Conservation (phyloP, 2,329 filamentous ascomycete species). For the Fusarium miscanthi region DNA sequence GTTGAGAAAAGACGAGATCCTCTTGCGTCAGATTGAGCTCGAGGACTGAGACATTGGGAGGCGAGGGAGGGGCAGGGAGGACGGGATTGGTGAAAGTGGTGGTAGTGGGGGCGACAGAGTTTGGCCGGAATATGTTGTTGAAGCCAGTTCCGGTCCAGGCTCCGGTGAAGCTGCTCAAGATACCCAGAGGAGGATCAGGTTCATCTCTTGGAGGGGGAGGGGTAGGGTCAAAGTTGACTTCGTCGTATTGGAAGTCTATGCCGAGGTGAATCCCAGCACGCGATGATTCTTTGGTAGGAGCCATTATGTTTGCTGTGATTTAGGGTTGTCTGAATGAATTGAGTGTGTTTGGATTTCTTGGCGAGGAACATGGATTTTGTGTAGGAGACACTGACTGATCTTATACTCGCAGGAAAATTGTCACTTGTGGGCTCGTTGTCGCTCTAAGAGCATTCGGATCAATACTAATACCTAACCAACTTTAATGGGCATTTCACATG, state of each 20-base stretch:
- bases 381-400: background rate
- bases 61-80: background rate
- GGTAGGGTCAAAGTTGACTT: slow-evolving; percentile 4
- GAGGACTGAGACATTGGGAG: slow-evolving; percentile 10
- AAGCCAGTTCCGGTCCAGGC: slow-evolving; percentile 5
- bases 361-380: background rate
- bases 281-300: background rate
- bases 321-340: accelerated
- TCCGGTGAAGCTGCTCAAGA: background rate
- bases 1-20: background rate
- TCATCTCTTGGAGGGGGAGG: background rate
- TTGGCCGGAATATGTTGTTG: slow-evolving; percentile 12
- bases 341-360: no score
- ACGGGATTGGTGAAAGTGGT: slow-evolving; percentile 7
- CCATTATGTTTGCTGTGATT: background rate
- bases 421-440: no score
- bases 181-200: background rate
- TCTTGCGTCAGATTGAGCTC: slow-evolving; percentile 1
- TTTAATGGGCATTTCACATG: background rate
- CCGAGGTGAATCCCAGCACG: slow-evolving; percentile 5
- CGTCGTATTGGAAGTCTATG: background rate
- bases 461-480: background rate
- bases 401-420: background rate
- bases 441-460: background rate
- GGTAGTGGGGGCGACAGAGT: background rate